Percentiles rank a stretch among this genome's conserved stretches.
Evolutionary conservation across 2,329 filamentous ascomycete genomes (phyloP).

Genomic region (Byssoonygena ceratinophila): DNA sequence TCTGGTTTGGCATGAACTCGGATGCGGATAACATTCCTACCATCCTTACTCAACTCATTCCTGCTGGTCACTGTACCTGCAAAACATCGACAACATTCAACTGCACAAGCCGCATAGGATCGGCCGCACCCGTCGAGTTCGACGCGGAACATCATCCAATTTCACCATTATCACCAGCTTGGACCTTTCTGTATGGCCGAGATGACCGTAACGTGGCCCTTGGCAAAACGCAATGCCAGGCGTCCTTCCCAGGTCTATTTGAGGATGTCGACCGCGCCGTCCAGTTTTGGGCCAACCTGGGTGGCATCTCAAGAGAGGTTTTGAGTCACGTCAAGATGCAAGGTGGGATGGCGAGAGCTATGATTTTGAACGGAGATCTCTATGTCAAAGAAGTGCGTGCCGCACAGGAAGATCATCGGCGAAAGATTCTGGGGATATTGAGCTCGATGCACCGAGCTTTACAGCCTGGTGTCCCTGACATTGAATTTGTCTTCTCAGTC

Average conservation of each 20-base stretch:
- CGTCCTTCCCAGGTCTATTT: constrained; percentile 30
- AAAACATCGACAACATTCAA: constrained; percentile 31
- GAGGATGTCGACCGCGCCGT: constrained; percentile 27
- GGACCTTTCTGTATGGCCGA: constrained; percentile 27
- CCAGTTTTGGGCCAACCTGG: constrained; percentile 23
- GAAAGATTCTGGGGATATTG: constrained; percentile 34
- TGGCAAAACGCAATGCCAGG: constrained; percentile 23
- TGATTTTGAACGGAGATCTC: constrained; percentile 27
- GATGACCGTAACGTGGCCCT: constrained; percentile 27
- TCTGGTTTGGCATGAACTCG: constrained; percentile 28
- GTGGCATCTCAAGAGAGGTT: constrained; percentile 21
- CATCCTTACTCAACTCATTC: constrained; percentile 30
- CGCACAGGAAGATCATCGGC: constrained; percentile 30
- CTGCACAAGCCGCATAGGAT: constrained; percentile 27
- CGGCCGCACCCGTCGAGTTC: constrained; percentile 15
- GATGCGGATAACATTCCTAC: constrained; percentile 30
- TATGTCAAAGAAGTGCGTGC: constrained; percentile 25
- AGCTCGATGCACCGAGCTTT: constrained; percentile 43
- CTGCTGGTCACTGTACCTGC: constrained; percentile 32
- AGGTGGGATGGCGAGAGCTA: constrained; percentile 28
- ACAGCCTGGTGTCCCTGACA: constrained; percentile 33
- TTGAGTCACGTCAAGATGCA: constrained; percentile 24
- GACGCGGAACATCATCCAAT: constrained; percentile 14
- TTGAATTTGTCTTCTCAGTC: constrained; percentile 40
- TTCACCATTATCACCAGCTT: constrained; percentile 15